Evolutionary conservation across 345 rosid species (phyloP), one percentile per base, ranked within the genome.

Genomic region (Punica granatum): DNA sequence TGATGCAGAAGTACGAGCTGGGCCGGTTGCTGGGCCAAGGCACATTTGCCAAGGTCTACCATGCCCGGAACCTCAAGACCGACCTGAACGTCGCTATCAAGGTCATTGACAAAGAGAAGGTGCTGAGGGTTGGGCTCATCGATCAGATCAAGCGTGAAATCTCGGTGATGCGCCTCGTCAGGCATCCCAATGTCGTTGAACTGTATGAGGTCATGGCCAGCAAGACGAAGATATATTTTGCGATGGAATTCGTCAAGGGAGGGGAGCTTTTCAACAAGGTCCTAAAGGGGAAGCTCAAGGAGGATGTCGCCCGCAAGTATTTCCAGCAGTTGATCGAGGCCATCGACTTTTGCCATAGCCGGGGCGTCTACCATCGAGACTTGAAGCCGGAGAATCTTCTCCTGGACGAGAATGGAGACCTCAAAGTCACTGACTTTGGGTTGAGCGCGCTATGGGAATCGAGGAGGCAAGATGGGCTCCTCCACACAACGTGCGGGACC

Each of bases 141-240:
- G 89, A 88, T 56, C 98, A 92, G 74, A 89, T 92, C 78, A 92
- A 92, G 75, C 72, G 94, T 7, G 96, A 92, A 66, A 92, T 92
- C 65, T 89, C 96, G 0, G 86, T 88, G 8, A 92, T 92, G 96
- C 86, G 90, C 25, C 90, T 92, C 0, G 87, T 89, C 39, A 72
- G 83, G 49, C 94, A 92, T 65, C 89, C 96, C 1, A 88, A 89
- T 35, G 79, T 92, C 14, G 92, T 89, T 28, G 80, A 82, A 23
- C 90, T 92, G 61, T 80, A 85, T 36, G 98, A 92, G 82, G 96
- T 92, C 3, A 88, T 92, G 94, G 98, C 98, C 0, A 88, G 90
- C 87, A 86, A 78, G 77, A 73, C 76, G 39, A 89, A 85, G 83
- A 92, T 92, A 10, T 92, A 92, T 61, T 92, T 89, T 21, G 89